Base-by-base conservation (phyloP, 768 basidiomycete species). In the Filobasidium floriforme region DNA sequence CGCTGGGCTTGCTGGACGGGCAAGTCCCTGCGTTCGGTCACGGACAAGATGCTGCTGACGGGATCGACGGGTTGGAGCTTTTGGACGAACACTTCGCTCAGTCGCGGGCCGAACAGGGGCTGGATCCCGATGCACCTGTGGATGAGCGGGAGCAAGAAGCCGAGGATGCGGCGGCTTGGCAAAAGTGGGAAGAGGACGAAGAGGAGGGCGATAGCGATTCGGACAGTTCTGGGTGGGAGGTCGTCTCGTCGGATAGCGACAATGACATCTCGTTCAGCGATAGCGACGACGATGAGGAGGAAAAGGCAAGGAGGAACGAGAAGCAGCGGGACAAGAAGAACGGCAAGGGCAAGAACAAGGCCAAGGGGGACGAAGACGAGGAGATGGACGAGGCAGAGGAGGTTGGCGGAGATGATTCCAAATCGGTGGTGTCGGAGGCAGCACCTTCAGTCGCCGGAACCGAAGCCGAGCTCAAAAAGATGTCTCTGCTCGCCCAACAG, bases 51-150 rank as follows among this genome's bases (percentile, higher is more conserved):
- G 86, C 86, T 6, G 87, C 88, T 1, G 84, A 87, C 54, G 88
- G 90, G 69, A 94, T 99, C 68, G 92, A 93, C 62, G 96, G 92
- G 54, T 83, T 99, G 68, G 82, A 86, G 68, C 89, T 93, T 10
- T 82, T 96, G 26, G 92, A 94, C 79, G 88, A 90, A 68, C 91
- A 97, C 76, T 79, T 94, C 57, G 83, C 85, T 66, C 83, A 85
- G 71, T 80, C 88, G 29, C 85, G 85, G 19, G 85, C 86, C 65
- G 89, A 88, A 72, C 82, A 83, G 22, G 82, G 77, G 9, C 77
- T 74, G 19, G 80, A 71, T 10, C 83, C 82, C 9, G 83, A 82
- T n/a, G 81, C 80, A 3, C 72, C 69, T 32, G 51, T 69, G 41
- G 70, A 68, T 15, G 43, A 14, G 51, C 59, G 44, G 18, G 44